Conservation (phyloP, 192 early-diverging fungal genomes). For the Entomortierella chlamydospora region DNA sequence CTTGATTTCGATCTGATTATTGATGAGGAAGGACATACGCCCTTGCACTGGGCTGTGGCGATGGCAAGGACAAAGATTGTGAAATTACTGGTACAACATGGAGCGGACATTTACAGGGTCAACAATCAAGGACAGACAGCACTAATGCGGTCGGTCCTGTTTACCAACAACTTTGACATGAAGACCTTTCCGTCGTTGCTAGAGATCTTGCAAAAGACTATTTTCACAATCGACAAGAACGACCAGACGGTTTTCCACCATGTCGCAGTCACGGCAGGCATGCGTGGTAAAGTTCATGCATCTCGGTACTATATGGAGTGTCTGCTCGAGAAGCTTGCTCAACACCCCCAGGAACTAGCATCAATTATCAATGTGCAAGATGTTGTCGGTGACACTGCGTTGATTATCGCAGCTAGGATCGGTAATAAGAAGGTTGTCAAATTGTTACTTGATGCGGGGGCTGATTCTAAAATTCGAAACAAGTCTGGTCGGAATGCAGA, state of each 20-base stretch:
- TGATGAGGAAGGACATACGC: conserved; percentile 96
- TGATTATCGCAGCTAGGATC: conserved; percentile 73
- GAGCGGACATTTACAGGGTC: conserved; percentile 74
- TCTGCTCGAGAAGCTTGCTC: conserved; percentile 74
- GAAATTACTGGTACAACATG: conserved; percentile 77
- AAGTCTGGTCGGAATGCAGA: conserved; percentile 72
- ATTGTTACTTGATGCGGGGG: conserved; percentile 70
- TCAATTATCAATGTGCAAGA: conserved; percentile 82
- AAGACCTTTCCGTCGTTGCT: conserved; percentile 82
- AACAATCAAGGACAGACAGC: conserved; percentile 93
- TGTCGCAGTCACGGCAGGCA: conserved; percentile 77
- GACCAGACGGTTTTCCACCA: conserved; percentile 94
- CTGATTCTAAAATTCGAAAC: conserved; percentile 74
- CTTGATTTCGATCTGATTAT: conserved; percentile 87
- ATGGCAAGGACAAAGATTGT: conserved; percentile 84
- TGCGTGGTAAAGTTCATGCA: conserved; percentile 76
- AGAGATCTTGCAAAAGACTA: conserved; percentile 78
- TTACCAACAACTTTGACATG: conserved; percentile 89
- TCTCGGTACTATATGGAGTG: conserved; percentile 93
- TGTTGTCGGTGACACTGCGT: conserved; percentile 81
- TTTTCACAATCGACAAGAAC: conserved; percentile 80
- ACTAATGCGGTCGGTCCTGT: conserved; percentile 90
- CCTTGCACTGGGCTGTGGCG: conserved; percentile 96
- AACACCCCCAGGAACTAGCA: conserved; percentile 81
- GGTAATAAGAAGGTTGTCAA: conserved; percentile 70